A percentile compares a stretch with the other conserved stretches of the same genome.
Evolutionary conservation across 2,329 filamentous ascomycete species (phyloP).

Genomic region (Waltergamsia citrina): DNA sequence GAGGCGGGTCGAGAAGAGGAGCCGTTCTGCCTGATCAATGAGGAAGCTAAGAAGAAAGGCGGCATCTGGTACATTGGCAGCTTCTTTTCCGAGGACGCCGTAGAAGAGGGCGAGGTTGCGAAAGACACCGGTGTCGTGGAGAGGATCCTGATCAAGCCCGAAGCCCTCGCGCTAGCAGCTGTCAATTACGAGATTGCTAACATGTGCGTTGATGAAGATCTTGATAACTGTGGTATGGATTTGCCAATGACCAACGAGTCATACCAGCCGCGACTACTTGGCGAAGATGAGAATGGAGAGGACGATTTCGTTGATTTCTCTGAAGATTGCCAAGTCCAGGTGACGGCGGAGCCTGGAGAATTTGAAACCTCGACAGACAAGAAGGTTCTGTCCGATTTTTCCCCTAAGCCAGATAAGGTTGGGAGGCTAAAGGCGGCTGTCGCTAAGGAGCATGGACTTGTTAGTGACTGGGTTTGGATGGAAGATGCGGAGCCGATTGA

Average conservation of each 20-base stretch:
- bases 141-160: slow-evolving; percentile 11
- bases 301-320: too few species aligned
- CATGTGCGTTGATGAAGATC: slow-evolving; percentile 10
- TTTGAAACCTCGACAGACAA: slow-evolving; percentile 11
- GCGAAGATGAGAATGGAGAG: slow-evolving; percentile 3
- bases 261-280: slow-evolving; percentile 8
- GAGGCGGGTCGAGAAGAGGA: slow-evolving; percentile 8
- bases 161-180: slow-evolving; percentile 8
- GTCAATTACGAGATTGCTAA: slow-evolving; percentile 14
- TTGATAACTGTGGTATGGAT: slow-evolving; percentile 10
- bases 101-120: slow-evolving; percentile 7
- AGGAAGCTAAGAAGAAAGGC: slow-evolving; percentile 3
- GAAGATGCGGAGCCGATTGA: slow-evolving; percentile 1
- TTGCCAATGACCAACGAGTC: slow-evolving; percentile 7
- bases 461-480: not conserved
- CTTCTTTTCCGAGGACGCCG: slow-evolving; percentile 9
- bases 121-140: slow-evolving; percentile 10
- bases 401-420: not conserved
- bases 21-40: slow-evolving; percentile 11
- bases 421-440: slow-evolving; percentile 1
- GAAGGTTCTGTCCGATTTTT: not conserved
- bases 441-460: slow-evolving; percentile 1
- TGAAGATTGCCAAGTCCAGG: too few species aligned
- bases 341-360: slow-evolving; percentile 11
- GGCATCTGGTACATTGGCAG: slow-evolving; percentile 12